Evolutionary conservation across 2,329 filamentous ascomycete genomes (phyloP).

Genomic region (Neodidymelliopsis sp.): DNA sequence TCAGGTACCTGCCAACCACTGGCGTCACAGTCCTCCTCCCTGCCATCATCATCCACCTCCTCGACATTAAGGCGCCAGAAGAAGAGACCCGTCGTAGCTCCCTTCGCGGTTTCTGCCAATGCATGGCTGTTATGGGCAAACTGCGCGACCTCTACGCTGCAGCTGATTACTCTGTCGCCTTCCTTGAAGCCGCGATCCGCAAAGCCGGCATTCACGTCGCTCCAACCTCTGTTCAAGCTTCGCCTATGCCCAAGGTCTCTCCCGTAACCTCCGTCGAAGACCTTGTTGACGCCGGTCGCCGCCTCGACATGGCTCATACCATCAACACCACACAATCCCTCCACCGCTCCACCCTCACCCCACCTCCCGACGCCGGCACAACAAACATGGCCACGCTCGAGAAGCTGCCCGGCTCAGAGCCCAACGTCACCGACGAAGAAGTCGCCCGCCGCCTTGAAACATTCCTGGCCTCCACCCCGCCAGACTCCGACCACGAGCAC

Average conservation of each 20-base stretch:
- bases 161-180: constrained; percentile 94
- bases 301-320: constrained; percentile 44
- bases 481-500: constrained; percentile 52
- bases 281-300: constrained; percentile 55
- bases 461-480: constrained; percentile 60
- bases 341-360: constrained; percentile 47
- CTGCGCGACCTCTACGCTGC: constrained; percentile 89
- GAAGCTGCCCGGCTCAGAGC: constrained; percentile 33
- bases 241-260: constrained; percentile 33
- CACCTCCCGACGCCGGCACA: constrained; percentile 49
- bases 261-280: constrained; percentile 54
- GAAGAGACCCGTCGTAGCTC: constrained; percentile 75
- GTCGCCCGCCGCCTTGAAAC: constrained; percentile 57
- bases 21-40: constrained; percentile 91
- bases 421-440: constrained; percentile 54
- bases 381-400: constrained; percentile 45
- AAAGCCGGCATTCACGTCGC: constrained; percentile 82
- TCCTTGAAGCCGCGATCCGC: constrained; percentile 88
- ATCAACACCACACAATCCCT: constrained; percentile 14
- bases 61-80: constrained; percentile 87
- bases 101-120: constrained; percentile 83
- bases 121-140: constrained; percentile 89
- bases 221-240: constrained; percentile 41
- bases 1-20: constrained; percentile 83
- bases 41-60: constrained; percentile 90